Evolutionary conservation across 1,284 basidiomycete genomes (phyloP), one percentile per base, ranked within the genome.

Genomic region (Blastosporella zonata): DNA sequence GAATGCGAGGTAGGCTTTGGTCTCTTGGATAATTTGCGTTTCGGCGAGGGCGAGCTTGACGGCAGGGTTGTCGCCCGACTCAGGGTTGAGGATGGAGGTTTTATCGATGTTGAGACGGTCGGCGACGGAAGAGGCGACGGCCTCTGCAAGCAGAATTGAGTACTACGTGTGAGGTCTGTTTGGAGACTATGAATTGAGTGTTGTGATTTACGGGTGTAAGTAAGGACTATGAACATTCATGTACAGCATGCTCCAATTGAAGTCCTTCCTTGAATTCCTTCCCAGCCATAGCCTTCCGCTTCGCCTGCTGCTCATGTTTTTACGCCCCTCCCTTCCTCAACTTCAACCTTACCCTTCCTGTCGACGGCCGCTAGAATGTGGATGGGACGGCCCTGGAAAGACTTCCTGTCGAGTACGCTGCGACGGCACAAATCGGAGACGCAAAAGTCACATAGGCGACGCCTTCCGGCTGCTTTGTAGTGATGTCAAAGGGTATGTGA

Each of bases 151-250:
- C 27, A 49, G 38, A 52, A 56, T 61, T n/a, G n/a, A n/a, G 54
- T 49, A 21, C 15, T 4, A 33, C 38, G 23, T n/a, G n/a, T 18
- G 1, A 21, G 23, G n/a, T 12, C 31, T n/a, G n/a, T n/a, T n/a
- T n/a, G n/a, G n/a, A 21, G 22, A 22, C 28, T n/a, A n/a, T 35
- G 36, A 28, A 28, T 28, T 37, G 36, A 27, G 38, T 41, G 56
- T 46, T n/a, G n/a, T 57, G n/a, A n/a, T n/a, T n/a, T n/a, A n/a
- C n/a, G n/a, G n/a, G n/a, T n/a, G n/a, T n/a, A n/a, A n/a, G n/a
- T n/a, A n/a, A n/a, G n/a, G n/a, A n/a, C n/a, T n/a, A 86, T 90
- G 68, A 71, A 94, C 93, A 75, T 97, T 98, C 93, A 98, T 96
- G 64, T 96, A 98, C 53, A 98, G 67, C 76, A 93, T 90, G 38